Evolutionary conservation across 257 asterid genomes (phyloP), one percentile per base, ranked within the genome.

Genomic region (Agastache rugosa): DNA sequence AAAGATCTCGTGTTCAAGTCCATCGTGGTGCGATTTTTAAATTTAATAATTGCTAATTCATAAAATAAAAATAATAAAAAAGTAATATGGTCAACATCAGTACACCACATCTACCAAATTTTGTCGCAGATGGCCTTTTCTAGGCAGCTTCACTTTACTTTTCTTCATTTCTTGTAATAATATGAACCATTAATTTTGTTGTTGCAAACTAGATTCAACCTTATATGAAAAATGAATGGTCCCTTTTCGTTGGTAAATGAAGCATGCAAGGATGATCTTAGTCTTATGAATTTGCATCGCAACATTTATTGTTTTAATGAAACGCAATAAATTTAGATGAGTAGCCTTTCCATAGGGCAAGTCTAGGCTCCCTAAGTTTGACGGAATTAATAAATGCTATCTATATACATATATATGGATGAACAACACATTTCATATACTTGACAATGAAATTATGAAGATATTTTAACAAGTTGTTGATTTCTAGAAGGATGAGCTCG

Each of bases 231-330:
- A 2, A 25, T 34, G 11, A 71, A 19, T 72, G 69, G 39, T 34
- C 20, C 35, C 6, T 29, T 45, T 31, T 9, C 10, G 23, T 64
- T 66, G 34, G 58, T 59, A 54, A 66, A 10, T 51, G 45, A 66
- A 20, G 27, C 25, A 54, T 55, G 37, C 42, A 37, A 35, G n/a
- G 39, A 22, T 7, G 19, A 11, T 39, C 12, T 2, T 23, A 34
- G 29, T 74, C 15, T 25, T 37, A 39, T 23, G 56, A 44, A 56
- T 67, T 56, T 75, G 37, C 68, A 58, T 11, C 20, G 23, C 31
- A 17, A 67, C 79, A 75, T 75, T 76, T 68, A 68, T 67, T 75
- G 37, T 65, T 31, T 56, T 27, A 8, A 19, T 27, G 60, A 39
- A 62, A 29, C 17, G 4, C 12, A 19, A 15, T 25, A 41, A 12